phyloP scores from a whole-genome alignment of 805 yeast species.

The Candida hispaniensis region DNA sequence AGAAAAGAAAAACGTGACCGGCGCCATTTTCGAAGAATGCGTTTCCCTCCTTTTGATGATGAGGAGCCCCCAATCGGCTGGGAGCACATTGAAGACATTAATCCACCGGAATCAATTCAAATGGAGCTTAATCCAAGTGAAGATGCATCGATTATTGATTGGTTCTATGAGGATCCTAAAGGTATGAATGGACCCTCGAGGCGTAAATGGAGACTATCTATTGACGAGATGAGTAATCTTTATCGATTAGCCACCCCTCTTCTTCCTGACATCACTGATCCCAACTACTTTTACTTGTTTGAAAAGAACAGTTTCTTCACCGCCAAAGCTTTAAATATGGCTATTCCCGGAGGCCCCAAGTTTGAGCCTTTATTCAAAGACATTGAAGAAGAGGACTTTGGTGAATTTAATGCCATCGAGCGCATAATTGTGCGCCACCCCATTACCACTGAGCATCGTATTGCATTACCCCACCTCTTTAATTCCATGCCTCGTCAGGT shows the following conservation, averaged over 20 bases:
- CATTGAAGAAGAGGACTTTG: conserved; percentile 59
- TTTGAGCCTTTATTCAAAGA: conserved; percentile 78
- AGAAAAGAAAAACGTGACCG: conserved; percentile 88
- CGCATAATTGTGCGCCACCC: conserved; percentile 72
- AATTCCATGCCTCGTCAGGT: conserved; percentile 67
- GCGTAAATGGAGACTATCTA: conserved; percentile 53
- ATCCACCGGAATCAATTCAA: conserved; percentile 60
- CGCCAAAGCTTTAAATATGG: conserved; percentile 78
- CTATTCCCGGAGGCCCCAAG: conserved; percentile 93
- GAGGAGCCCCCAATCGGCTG: conserved; percentile 89
- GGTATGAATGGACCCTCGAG: conserved; percentile 71
- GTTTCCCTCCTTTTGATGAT: conserved; percentile 94
- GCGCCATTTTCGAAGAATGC: conserved; percentile 78
- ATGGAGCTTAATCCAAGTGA: conserved; percentile 54
- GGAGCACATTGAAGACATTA: conserved; percentile 67
- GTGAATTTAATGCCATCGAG: conserved; percentile 84
- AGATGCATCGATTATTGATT: conserved; percentile 51
- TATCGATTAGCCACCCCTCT: conserved; percentile 64
- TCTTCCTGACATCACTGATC: conserved; percentile 44
- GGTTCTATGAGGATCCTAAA: conserved; percentile 60
- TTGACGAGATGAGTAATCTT: conserved; percentile 52
- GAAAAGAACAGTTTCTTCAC: conserved; percentile 74
- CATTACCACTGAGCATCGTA: conserved; percentile 68
- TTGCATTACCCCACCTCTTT: conserved; percentile 79
- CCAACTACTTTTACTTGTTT: conserved; percentile 59